Evolutionary conservation across 2,329 filamentous ascomycete species (phyloP).

Genomic region (Alternaria dauci): DNA sequence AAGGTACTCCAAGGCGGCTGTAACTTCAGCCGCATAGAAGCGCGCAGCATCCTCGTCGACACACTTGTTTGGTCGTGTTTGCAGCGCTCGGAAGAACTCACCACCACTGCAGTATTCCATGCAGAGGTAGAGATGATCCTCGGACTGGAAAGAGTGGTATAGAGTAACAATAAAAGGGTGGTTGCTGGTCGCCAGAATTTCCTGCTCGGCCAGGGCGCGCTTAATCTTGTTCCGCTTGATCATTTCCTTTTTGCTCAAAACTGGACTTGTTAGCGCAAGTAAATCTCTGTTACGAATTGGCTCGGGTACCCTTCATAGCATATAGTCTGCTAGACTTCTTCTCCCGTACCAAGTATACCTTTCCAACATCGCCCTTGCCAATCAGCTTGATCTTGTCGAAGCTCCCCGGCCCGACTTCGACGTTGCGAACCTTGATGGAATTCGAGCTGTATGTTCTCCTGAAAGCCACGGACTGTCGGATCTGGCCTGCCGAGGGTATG

Average conservation of each 20-base stretch:
- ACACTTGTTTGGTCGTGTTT: conserved; percentile 96
- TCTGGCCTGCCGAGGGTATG: conserved; percentile 71
- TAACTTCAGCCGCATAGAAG: conserved; percentile 98
- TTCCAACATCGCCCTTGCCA: conserved; percentile 97
- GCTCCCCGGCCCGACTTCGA: conserved; percentile 92
- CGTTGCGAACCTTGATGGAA: conserved; percentile 97
- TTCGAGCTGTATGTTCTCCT: conserved; percentile 97
- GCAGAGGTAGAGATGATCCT: conserved; percentile 98
- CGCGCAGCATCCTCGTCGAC: conserved; percentile 96
- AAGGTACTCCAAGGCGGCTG: conserved; percentile 92
- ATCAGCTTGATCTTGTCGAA: conserved; percentile 99
- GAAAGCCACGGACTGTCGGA: conserved; percentile 75
- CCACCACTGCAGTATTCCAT: conserved; percentile 99
- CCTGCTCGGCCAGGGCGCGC: conserved; percentile 93
- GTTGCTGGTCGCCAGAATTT: conserved; percentile 97
- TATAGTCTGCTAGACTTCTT: conserved; percentile 97
- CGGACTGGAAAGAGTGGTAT: conserved; percentile 98
- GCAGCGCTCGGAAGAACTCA: conserved; percentile 96
- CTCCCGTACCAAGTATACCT: conserved; percentile 95
- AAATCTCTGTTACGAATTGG: not conserved
- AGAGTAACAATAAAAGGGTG: conserved; percentile 98
- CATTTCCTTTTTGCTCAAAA: conserved; percentile 99
- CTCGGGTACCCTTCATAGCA: conserved; percentile 88
- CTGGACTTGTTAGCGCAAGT: conserved; percentile 60
- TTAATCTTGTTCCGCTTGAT: conserved; percentile 99